phyloP scores from a whole-genome alignment of 805 yeast genomes.

The Candida ovalis region DNA sequence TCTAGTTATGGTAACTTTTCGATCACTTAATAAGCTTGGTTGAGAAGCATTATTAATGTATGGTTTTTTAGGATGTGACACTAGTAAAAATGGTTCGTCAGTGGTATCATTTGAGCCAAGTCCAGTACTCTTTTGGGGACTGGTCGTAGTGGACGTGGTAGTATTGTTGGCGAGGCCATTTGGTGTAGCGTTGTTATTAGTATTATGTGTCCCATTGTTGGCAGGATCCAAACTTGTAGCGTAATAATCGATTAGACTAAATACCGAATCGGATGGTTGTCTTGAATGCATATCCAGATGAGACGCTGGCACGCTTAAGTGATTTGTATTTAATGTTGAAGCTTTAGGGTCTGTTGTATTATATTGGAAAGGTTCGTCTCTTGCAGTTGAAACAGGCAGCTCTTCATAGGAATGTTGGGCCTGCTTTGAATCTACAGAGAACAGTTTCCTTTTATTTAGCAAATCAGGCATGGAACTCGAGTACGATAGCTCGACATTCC shows the following conservation, averaged over 20 bases:
- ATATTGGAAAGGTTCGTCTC: neutral
- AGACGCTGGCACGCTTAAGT: neutral
- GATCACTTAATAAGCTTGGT: neutral
- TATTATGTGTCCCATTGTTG: neutral
- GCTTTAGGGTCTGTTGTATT: neutral
- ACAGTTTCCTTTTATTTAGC: constrained; percentile 1
- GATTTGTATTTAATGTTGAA: neutral
- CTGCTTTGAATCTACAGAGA: neutral
- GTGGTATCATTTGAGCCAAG: neutral
- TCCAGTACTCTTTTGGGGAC: no score
- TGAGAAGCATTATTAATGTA: neutral
- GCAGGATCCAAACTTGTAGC: constrained; percentile 8
- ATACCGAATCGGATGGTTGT: constrained; percentile 19
- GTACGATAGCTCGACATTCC: constrained; percentile 1
- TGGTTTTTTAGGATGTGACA: constrained; percentile 2
- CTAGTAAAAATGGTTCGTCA: constrained; percentile 17
- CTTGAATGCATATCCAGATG: constrained; percentile 3
- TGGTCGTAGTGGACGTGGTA: no score
- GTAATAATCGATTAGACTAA: constrained; percentile 19
- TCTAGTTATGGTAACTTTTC: constrained; percentile 15
- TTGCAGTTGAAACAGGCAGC: neutral
- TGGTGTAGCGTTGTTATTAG: neutral
- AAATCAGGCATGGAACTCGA: constrained; percentile 8
- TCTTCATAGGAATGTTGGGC: neutral
- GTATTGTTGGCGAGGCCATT: neutral